These are phyloP conservation scores for Desmodesmus armatus DNA, from an alignment of 139 green algal genomes.

Conservation along the genomic window DNA sequence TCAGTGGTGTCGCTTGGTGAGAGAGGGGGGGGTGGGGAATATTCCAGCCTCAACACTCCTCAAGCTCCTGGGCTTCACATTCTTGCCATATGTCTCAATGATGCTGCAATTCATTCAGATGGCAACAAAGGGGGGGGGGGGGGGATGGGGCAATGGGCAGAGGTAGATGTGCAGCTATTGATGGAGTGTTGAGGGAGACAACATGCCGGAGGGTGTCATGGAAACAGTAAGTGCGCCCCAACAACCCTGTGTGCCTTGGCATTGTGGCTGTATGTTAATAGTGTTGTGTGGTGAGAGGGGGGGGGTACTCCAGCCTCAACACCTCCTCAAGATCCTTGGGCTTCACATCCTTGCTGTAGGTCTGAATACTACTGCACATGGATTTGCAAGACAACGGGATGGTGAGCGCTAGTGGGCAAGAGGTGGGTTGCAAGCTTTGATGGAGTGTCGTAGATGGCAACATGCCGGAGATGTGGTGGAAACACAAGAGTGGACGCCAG, in stretches of 20 bases:
- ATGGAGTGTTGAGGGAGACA: background rate
- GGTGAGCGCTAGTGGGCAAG: too few species aligned
- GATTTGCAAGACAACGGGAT: too few species aligned
- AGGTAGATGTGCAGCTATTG: background rate
- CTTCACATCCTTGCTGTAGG: constrained; percentile 57
- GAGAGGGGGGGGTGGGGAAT: too few species aligned
- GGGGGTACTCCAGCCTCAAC: constrained; percentile 94
- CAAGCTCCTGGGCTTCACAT: constrained; percentile 75
- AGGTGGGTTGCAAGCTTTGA: background rate
- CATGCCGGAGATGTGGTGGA: background rate
- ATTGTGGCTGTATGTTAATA: background rate
- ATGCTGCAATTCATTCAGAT: too few species aligned
- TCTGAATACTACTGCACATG: constrained; percentile 61
- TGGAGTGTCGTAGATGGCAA: background rate
- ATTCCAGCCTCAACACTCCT: too few species aligned
- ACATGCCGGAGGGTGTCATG: background rate
- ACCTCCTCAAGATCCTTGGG: constrained; percentile 89
- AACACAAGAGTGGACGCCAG: constrained; percentile 97
- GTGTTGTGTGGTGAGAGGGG: constrained; percentile 82
- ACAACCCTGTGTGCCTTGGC: too few species aligned
- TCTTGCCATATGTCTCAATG: constrained; percentile 67
- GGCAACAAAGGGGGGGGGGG: too few species aligned
- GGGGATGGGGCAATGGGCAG: background rate
- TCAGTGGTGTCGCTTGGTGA: constrained; percentile 63
- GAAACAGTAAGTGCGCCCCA: too few species aligned